Percentiles rank a stretch among this genome's conserved stretches.
Evolutionary conservation across 805 yeast genomes (phyloP).

Genomic region (Zygoascus flipseniorum): DNA sequence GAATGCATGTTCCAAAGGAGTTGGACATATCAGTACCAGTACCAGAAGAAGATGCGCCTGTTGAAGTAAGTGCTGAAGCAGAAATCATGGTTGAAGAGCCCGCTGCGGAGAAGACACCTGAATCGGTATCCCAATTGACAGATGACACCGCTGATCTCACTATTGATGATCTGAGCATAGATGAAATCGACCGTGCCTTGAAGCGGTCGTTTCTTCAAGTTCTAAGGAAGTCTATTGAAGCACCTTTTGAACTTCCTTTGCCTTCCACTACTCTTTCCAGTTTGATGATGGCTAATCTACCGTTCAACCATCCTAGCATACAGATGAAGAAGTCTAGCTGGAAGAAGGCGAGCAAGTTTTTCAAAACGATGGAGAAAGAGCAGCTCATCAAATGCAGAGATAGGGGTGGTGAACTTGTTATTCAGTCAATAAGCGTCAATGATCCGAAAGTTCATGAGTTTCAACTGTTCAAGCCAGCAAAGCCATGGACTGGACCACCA

Average conservation of each 20-base stretch:
- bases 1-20: constrained; percentile 35
- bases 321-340: constrained; percentile 69
- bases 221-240: constrained; percentile 35
- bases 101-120: not conserved
- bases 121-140: not conserved
- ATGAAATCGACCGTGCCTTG: constrained; percentile 63
- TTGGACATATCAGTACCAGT: constrained; percentile 19
- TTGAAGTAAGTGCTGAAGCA: constrained; percentile 11
- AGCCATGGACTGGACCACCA: constrained; percentile 1
- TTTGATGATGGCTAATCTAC: constrained; percentile 63
- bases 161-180: constrained; percentile 9
- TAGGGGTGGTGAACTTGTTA: constrained; percentile 69
- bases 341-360: constrained; percentile 80
- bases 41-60: constrained; percentile 12
- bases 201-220: constrained; percentile 63
- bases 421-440: constrained; percentile 42
- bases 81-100: constrained; percentile 3
- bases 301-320: constrained; percentile 33
- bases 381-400: constrained; percentile 67
- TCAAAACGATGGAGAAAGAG: constrained; percentile 78
- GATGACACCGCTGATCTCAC: constrained; percentile 1
- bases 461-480: constrained; percentile 49
- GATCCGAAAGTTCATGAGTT: constrained; percentile 48
- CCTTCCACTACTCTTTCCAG: constrained; percentile 71
- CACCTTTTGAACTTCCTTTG: constrained; percentile 49